Base-by-base conservation (phyloP, 495 filamentous ascomycete genomes). In the Aspergillus carlsbadensis region DNA sequence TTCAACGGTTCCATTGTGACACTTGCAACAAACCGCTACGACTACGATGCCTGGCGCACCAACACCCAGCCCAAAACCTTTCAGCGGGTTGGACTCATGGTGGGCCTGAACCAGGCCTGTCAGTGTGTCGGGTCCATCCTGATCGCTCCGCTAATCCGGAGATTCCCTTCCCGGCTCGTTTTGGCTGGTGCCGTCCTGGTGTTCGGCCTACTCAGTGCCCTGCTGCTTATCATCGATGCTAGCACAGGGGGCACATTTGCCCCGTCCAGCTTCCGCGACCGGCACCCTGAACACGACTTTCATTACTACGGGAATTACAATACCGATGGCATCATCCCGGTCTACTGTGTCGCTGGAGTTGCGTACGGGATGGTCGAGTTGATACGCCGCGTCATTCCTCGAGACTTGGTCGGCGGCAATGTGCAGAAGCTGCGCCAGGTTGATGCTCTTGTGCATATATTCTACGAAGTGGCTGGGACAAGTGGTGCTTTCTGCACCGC, bases 361-460 rank as follows among this genome's bases (percentile, higher is more conserved):
- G 50, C 54, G 5, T 62, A 65, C 47, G 62, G 76, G 15, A 78
- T 79, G 75, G 70, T 79, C 10, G 76, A 79, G 57, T 61, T 77
- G 37, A 72, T 79, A 22, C 70, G 74, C 13, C 57, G 73, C 14
- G 69, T 78, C 14, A 78, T 78, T 14, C 73, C 74, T 2, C 61
- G 74, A 5, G 73, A 77, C 22, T 73, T 79, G 39, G 74, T 75
- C 7, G 76, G 74, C 15, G 74, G 74, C n/a, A 55, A 78, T 52
- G 56, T 79, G 35, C 62, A 67, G 14, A 79, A 77, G 52, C 59
- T 79, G 18, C 61, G 72, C 15, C 68, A 65, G 33, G 64, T 78
- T 62, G 76, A 79, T 58, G 70, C 70, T n/a, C 48, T 73, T 22
- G 76, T 73, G 2, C 74, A 79, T 53, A 77, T 79, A 18, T 72